These are phyloP conservation scores for Stagonosporopsis cucurbitacearum DNA, from an alignment of 2,329 filamentous ascomycete species.

Conservation along the genomic window DNA sequence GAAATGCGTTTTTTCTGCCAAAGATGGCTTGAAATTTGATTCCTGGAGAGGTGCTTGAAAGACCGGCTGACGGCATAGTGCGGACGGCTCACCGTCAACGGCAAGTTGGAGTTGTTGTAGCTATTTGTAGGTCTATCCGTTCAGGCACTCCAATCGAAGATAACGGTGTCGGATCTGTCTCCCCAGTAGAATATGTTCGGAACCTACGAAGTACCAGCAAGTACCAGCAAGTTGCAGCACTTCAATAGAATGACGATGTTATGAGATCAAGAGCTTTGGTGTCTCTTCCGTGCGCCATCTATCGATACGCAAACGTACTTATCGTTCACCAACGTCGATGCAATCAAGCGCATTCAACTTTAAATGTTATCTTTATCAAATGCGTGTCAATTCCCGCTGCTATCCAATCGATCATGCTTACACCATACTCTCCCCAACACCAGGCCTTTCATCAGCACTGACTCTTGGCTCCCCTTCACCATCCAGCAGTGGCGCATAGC, in stretches of 20 bases:
- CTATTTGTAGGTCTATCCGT: neutral
- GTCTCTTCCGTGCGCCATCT: neutral
- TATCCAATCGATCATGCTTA: neutral
- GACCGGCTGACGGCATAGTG: neutral
- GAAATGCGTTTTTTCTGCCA: constrained; percentile 25
- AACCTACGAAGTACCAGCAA: too few species aligned
- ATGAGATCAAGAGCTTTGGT: too few species aligned
- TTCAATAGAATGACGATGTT: too few species aligned
- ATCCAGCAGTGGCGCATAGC: constrained; percentile 33
- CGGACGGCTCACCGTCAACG: neutral
- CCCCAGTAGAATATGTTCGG: too few species aligned
- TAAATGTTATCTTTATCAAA: neutral
- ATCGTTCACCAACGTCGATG: neutral
- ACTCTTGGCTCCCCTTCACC: constrained; percentile 7
- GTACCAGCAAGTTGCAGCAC: too few species aligned
- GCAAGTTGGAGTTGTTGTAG: neutral
- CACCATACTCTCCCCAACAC: constrained; percentile 12
- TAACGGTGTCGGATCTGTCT: neutral
- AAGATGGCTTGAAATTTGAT: constrained; percentile 12
- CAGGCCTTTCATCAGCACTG: constrained; percentile 14
- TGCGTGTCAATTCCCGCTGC: neutral
- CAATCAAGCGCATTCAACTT: neutral
- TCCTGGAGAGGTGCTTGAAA: neutral
- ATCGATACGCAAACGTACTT: neutral
- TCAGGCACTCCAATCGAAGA: neutral